Evolutionary conservation across 345 rosid genomes (phyloP), one percentile per base, ranked within the genome.

Genomic region (Melastoma malabathricum): DNA sequence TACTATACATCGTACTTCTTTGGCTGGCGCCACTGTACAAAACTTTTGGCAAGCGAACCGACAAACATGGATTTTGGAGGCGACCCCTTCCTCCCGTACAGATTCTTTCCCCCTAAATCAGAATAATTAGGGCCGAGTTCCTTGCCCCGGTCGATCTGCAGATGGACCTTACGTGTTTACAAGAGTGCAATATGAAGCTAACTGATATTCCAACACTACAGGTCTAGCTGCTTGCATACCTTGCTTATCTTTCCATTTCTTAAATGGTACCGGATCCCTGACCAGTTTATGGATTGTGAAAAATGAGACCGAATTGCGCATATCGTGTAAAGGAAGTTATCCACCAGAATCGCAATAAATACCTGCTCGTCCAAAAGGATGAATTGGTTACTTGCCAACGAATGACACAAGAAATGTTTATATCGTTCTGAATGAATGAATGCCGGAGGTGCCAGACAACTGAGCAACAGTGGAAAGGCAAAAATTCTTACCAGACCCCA

Each of bases 271-370:
- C 86, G 73, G 57, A 83, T 83, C 47, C 98, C 98, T 52, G 97
- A 92, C 98, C 97, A 92, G 70, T 84, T 87, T 66, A 92, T 92
- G 15, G 97, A 87, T 63, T 84, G 98, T 45, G 86, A 77, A 65
- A 92, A 87, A 70, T 92, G 95, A 15, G 98, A 92, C n/a, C 88
- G 88, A 47, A 87, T 39, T 15, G 98, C 98, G 46, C 86, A 84
- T 52, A 92, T 46, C 3, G 98, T 84, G 67, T 87, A 92, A 44
- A 92, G 58, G 60, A 81, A 92, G 76, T 92, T 92, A 62, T 92
- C 98, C 58, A 92, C 98, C 64, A 87, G 62, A 80, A 84, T 34
- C 10, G 98, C 95, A 39, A 81, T 51, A 54, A 92, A 92, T 2
- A 92, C 83, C 98, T 92, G 81, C 48, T 44, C 58, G 48, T 44